Evolutionary conservation across 2,329 filamentous ascomycete species (phyloP), one percentile per base, ranked within the genome.

Genomic region (Pseudogymnoascus pannorum): DNA sequence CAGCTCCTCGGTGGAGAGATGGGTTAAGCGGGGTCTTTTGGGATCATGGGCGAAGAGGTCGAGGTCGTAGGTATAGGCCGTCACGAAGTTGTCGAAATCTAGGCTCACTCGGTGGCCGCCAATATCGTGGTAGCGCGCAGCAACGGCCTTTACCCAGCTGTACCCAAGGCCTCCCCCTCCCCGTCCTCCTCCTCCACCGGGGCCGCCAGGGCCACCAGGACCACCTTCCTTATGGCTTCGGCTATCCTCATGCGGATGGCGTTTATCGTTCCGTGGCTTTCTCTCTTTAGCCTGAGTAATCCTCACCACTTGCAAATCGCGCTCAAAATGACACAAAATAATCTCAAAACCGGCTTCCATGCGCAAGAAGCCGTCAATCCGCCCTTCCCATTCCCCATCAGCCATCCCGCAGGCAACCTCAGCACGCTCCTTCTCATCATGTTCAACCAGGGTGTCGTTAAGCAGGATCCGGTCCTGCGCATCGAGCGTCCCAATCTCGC

Each of bases 291-390:
- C 31, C 31, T 33, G 31, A 33, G 31, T 33, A 33, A 33, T 33
- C 9, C 31, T 33, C 31, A 33, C 8, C 31, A 33, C 31, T 33
- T 33, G 7, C 31, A 33, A 33, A 33, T 33, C 66, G 11, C 74
- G 65, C 8, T 66, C 65, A 51, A 91, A 90, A 60, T 86, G 75
- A 70, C 87, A 91, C 18, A 87, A 75, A 58, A 90, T 87, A 60
- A 88, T 77, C 71, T 91, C 87, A 65, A 89, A 89, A 0, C 87
- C 87, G 16, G 80, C 79, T 68, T 91, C 87, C 79, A 86, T 86
- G 9, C 87, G 80, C 2, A 90, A 72, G 20, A 89, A 76, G 0
- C 85, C 86, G 66, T 89, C 83, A n/a, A 88, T 77, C 31, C 31
- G 31, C 31, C 31, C 31, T 8, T 81, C 81, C 86, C 71, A 83